Conservation (phyloP, 495 filamentous ascomycete species). For the Talaromyces liani region DNA sequence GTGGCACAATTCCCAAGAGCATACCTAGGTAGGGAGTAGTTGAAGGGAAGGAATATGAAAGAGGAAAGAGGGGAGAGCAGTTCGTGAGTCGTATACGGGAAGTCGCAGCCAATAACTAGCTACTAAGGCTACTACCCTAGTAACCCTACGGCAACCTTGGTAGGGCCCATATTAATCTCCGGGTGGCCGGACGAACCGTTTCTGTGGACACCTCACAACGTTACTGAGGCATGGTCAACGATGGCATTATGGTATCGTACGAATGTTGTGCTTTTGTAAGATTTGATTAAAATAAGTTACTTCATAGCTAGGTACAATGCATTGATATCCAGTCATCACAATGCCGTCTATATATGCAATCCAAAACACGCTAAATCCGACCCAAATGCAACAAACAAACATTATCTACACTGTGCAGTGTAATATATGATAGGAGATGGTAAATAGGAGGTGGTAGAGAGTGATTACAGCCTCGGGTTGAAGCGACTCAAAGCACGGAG, state of each 20-base stretch:
- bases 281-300: background rate
- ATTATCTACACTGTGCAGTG: background rate
- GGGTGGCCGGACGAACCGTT: background rate
- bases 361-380: background rate
- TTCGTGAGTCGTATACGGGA: background rate
- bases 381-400: background rate
- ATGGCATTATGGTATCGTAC: too few species aligned
- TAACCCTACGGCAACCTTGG: background rate
- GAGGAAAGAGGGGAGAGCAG: background rate
- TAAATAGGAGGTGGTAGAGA: background rate
- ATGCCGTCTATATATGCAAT: background rate
- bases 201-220: too few species aligned
- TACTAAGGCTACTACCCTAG: too few species aligned
- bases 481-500: conserved; percentile 49
- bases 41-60: too few species aligned
- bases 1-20: too few species aligned
- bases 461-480: conserved; percentile 27
- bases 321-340: background rate
- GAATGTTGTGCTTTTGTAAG: background rate
- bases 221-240: too few species aligned
- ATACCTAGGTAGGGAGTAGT: too few species aligned
- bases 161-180: background rate
- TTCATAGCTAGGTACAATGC: background rate
- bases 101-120: background rate
- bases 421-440: background rate